Evolutionary conservation across 768 basidiomycete genomes (phyloP).

Genomic region (Gymnopilus junonius): DNA sequence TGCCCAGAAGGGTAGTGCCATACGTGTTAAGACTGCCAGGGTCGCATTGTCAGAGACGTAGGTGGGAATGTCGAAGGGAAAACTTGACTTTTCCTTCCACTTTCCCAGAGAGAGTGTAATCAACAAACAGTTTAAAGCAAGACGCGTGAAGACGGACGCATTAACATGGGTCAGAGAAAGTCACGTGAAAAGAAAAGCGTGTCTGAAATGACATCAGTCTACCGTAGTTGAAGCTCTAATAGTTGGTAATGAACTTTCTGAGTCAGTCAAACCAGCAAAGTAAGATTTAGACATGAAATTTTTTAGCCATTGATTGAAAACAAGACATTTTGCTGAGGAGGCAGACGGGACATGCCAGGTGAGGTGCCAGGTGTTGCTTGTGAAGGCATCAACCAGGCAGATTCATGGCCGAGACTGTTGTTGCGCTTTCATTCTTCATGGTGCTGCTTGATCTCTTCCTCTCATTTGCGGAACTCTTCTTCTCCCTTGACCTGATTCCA

Average conservation of each 20-base stretch:
- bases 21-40: background rate
- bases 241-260: too few relatives aligned
- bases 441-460: conserved; percentile 42
- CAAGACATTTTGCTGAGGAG: conserved; percentile 25
- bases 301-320: too few relatives aligned
- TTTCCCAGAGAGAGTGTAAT: background rate
- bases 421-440: conserved; percentile 51
- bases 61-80: background rate
- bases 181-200: too few relatives aligned
- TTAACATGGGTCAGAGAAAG: too few relatives aligned
- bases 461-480: conserved; percentile 42
- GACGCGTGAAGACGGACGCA: too few relatives aligned
- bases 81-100: background rate
- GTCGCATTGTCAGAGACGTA: background rate
- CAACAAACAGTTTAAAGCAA: too few relatives aligned
- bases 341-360: conserved; percentile 24
- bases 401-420: conserved; percentile 40
- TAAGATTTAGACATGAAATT: too few relatives aligned
- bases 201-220: too few relatives aligned
- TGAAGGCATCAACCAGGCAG: conserved; percentile 31
- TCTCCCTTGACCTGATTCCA: conserved; percentile 34
- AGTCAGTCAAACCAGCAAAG: too few relatives aligned
- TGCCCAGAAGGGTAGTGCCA: background rate
- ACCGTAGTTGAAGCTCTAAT: too few relatives aligned
- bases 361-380: conserved; percentile 26